These are phyloP conservation scores for Verticillium isaacii DNA, from an alignment of 2,329 filamentous ascomycete genomes.

Conservation along the genomic window DNA sequence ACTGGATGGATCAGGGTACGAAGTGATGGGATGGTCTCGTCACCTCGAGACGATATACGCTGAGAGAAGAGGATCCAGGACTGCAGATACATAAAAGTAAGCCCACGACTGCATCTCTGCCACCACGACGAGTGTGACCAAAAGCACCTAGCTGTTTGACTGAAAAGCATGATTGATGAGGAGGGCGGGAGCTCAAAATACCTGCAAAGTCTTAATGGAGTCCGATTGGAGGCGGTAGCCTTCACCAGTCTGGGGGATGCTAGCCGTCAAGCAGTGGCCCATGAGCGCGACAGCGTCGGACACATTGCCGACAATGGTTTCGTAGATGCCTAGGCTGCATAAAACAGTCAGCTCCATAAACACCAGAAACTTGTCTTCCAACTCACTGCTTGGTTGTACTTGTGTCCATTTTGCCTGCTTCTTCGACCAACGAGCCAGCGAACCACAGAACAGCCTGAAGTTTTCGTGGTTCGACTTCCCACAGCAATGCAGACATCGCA, in stretches of 20 bases:
- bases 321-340: slow-evolving; percentile 31
- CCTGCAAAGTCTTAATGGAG: slow-evolving; percentile 57
- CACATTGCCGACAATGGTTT: slow-evolving; percentile 33
- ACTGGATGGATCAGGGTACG: slow-evolving; percentile 55
- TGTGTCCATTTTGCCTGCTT: slow-evolving; percentile 62
- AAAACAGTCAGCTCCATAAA: neutral
- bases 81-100: slow-evolving; percentile 29
- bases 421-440: slow-evolving; percentile 57
- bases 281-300: slow-evolving; percentile 36
- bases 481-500: slow-evolving; percentile 8
- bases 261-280: slow-evolving; percentile 27
- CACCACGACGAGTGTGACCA: neutral
- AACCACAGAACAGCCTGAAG: slow-evolving; percentile 62
- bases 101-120: neutral
- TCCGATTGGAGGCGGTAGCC: slow-evolving; percentile 41
- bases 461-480: slow-evolving; percentile 33
- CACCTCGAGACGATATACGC: slow-evolving; percentile 52
- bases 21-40: slow-evolving; percentile 53
- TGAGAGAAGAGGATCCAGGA: slow-evolving; percentile 74
- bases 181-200: slow-evolving; percentile 17
- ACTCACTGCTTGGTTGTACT: slow-evolving; percentile 52
- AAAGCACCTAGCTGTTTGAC: neutral
- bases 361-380: too few species aligned
- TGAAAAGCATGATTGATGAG: neutral
- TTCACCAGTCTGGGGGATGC: slow-evolving; percentile 7